phyloP scores from a whole-genome alignment of 495 filamentous ascomycete species.

The Hypoxylon intermedium region DNA sequence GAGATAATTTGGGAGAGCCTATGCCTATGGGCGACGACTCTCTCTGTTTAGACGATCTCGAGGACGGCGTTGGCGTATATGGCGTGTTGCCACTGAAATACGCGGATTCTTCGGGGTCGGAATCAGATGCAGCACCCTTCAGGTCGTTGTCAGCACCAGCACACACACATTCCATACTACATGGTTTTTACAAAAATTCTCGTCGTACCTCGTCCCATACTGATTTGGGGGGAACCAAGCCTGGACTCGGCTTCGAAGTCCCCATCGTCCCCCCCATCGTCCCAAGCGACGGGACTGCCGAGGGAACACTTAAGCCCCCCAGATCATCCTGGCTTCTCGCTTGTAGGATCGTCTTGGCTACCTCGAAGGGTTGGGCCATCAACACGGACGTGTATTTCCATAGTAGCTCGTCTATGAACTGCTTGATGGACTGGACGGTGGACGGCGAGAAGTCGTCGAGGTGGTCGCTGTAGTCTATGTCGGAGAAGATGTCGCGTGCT shows the following conservation, averaged over 20 bases:
- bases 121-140: conserved; percentile 63
- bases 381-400: conserved; percentile 86
- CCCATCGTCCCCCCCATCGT: too few relatives aligned
- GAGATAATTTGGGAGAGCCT: conserved; percentile 30
- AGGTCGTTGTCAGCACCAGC: conserved; percentile 9
- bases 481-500: conserved; percentile 81
- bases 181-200: background rate
- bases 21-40: conserved; percentile 43
- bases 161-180: background rate
- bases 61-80: conserved; percentile 61
- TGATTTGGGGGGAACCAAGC: conserved; percentile 48
- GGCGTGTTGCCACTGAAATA: conserved; percentile 85
- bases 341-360: conserved; percentile 92
- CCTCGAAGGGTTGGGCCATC: conserved; percentile 94
- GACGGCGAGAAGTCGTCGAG: conserved; percentile 78
- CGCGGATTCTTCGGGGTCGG: conserved; percentile 77
- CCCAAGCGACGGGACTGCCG: too few relatives aligned
- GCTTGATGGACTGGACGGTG: conserved; percentile 71
- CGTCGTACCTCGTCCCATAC: conserved; percentile 58
- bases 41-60: conserved; percentile 45
- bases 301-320: conserved; percentile 44
- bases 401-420: conserved; percentile 76
- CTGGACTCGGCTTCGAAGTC: conserved; percentile 35
- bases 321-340: conserved; percentile 64
- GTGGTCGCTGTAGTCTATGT: conserved; percentile 89